phyloP scores from a whole-genome alignment of 1,284 basidiomycete species.

The Coniferiporia weirii region DNA sequence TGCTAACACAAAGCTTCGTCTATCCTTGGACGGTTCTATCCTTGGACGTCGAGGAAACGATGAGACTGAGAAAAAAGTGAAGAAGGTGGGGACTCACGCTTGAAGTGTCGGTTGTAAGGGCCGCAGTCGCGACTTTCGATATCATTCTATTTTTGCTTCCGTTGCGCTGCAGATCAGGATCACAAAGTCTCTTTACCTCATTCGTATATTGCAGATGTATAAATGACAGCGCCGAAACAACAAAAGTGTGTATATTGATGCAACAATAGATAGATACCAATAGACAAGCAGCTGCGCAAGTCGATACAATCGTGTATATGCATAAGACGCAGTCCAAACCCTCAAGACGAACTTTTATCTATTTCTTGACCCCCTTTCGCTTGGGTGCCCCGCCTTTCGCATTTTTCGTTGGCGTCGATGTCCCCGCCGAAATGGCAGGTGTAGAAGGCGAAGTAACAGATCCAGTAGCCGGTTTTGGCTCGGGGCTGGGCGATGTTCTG shows the following conservation, averaged over 20 bases:
- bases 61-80: not conserved
- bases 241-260: not conserved
- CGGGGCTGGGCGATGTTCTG: constrained; percentile 9
- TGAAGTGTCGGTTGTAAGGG: too few relatives aligned
- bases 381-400: constrained; percentile 6
- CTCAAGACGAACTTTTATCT: not conserved
- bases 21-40: not conserved
- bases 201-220: not conserved
- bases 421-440: not conserved
- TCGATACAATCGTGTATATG: too few relatives aligned
- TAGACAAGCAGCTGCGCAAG: too few relatives aligned
- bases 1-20: not conserved
- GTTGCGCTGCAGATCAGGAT: not conserved
- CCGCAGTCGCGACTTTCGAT: not conserved
- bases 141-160: not conserved
- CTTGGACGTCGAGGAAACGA: not conserved
- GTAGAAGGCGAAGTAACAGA: constrained; percentile 19
- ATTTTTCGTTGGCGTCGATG: not conserved
- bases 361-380: constrained; percentile 17
- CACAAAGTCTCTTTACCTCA: not conserved
- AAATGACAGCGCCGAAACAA: not conserved
- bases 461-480: constrained; percentile 10
- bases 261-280: not conserved
- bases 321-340: too few relatives aligned
- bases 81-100: too few relatives aligned